Evolutionary conservation across 2,329 filamentous ascomycete genomes (phyloP).

Genomic region (Hypoxylon sp.): DNA sequence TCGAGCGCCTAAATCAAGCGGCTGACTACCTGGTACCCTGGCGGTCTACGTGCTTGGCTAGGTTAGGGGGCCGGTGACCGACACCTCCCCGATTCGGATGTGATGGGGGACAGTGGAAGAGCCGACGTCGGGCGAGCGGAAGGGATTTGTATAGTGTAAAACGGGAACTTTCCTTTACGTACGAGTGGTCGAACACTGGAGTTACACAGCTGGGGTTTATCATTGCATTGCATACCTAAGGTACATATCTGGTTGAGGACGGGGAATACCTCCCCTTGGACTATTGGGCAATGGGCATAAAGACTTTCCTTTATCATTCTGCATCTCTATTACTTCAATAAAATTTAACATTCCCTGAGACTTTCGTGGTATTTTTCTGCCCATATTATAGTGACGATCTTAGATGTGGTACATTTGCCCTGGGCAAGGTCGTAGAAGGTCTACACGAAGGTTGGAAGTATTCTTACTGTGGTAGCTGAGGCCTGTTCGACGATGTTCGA

Average conservation of each 20-base stretch:
- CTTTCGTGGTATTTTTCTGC: neutral
- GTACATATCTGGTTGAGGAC: neutral
- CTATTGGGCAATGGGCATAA: constrained; percentile 2
- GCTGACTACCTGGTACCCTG: neutral
- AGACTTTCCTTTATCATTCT: constrained; percentile 17
- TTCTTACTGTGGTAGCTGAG: neutral
- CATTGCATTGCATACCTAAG: constrained; percentile 23
- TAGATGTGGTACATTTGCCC: neutral
- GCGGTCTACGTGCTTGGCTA: neutral
- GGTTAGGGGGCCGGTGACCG: neutral
- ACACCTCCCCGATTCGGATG: neutral
- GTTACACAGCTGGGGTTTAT: neutral
- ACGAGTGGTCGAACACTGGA: neutral
- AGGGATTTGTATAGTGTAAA: neutral
- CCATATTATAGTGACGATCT: neutral
- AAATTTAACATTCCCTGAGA: neutral
- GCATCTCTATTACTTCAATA: constrained; percentile 6
- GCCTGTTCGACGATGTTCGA: neutral
- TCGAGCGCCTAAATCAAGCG: neutral
- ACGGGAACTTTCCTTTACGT: neutral
- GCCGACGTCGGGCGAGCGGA: neutral
- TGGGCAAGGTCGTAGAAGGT: neutral
- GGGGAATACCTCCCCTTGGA: neutral
- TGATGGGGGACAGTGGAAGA: neutral
- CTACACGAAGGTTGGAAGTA: neutral